Percentiles rank a stretch among this genome's conserved stretches.
These are phyloP conservation scores for Panus rudis DNA, from an alignment of 768 basidiomycete species.

Conservation along the genomic window DNA sequence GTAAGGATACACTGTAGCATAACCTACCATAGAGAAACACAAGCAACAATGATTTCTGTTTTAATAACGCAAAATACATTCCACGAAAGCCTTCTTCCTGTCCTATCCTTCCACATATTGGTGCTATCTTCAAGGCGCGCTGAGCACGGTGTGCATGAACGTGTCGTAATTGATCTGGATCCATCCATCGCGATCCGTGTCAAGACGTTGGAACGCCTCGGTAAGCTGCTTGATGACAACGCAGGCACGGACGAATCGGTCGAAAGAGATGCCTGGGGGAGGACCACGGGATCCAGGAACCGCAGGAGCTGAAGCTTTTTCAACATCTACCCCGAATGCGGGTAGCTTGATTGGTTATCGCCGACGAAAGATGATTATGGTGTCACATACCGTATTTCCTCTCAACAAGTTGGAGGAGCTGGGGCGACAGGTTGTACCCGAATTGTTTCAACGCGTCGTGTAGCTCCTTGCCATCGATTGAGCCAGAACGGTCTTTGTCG, in stretches of 20 bases:
- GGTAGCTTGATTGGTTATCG: constrained; percentile 21
- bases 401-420: constrained; percentile 57
- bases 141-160: constrained; percentile 65
- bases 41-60: background rate
- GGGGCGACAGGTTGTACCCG: constrained; percentile 69
- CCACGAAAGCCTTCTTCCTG: background rate
- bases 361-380: background rate
- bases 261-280: constrained; percentile 67
- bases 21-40: background rate
- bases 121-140: constrained; percentile 43
- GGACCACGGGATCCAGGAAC: constrained; percentile 15
- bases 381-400: constrained; percentile 71
- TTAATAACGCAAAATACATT: background rate
- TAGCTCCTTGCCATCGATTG: constrained; percentile 68
- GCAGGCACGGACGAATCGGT: constrained; percentile 82
- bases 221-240: constrained; percentile 75
- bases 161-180: constrained; percentile 66
- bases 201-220: constrained; percentile 61
- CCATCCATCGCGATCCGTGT: constrained; percentile 61
- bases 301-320: constrained; percentile 42
- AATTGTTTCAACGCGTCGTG: constrained; percentile 65
- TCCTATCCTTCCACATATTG: background rate
- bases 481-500: constrained; percentile 76
- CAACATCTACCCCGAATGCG: constrained; percentile 40
- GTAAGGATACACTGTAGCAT: background rate